These are phyloP conservation scores for Trametes elegans DNA, from an alignment of 768 basidiomycete species.

Conservation along the genomic window DNA sequence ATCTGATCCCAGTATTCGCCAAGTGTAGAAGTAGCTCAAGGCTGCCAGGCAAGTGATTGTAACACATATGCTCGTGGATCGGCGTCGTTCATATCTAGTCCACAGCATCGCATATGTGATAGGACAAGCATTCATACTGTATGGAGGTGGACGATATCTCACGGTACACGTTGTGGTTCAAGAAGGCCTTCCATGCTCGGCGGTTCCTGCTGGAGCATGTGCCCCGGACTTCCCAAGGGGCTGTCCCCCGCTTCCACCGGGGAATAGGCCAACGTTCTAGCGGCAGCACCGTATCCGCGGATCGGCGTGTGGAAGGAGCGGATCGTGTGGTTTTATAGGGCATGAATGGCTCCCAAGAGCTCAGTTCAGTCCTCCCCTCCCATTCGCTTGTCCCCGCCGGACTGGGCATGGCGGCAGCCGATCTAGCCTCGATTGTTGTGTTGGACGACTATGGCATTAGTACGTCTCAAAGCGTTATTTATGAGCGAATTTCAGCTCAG, in stretches of 20 bases:
- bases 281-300: too few relatives aligned
- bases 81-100: neutral
- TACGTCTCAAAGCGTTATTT: neutral
- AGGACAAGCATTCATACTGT: too few relatives aligned
- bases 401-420: too few relatives aligned
- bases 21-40: too few relatives aligned
- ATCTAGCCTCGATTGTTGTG: neutral
- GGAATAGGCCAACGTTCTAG: neutral
- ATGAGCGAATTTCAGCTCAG: neutral
- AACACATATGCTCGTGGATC: neutral
- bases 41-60: too few relatives aligned
- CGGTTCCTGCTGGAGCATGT: neutral
- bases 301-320: too few relatives aligned
- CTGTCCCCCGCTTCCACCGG: neutral
- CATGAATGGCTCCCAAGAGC: too few relatives aligned
- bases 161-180: neutral
- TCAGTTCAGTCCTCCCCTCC: too few relatives aligned
- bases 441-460: neutral
- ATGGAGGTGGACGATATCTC: neutral
- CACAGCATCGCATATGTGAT: too few relatives aligned
- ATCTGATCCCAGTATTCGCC: too few relatives aligned
- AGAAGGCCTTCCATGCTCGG: neutral
- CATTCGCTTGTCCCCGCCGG: too few relatives aligned
- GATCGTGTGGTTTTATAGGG: too few relatives aligned
- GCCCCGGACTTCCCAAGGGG: neutral